Conservation (phyloP, 805 yeast species). For the Alloascoidea hylecoeti region DNA sequence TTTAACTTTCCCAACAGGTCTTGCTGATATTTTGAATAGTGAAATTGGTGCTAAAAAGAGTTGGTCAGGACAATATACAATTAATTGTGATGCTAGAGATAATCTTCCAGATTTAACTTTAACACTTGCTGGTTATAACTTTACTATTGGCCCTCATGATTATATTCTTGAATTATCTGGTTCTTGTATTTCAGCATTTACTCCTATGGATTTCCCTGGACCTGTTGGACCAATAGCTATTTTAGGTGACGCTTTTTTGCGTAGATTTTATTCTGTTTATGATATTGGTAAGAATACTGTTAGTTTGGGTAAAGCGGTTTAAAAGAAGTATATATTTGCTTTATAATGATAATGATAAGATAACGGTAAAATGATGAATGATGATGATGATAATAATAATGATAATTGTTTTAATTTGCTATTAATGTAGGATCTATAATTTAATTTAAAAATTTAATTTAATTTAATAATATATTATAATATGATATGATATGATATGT, state of each 20-base stretch:
- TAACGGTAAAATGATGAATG: too few species aligned
- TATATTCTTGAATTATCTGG: slow-evolving; percentile 92
- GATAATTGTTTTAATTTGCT: too few species aligned
- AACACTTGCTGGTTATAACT: slow-evolving; percentile 80
- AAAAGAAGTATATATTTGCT: too few species aligned
- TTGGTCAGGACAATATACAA: slow-evolving; percentile 94
- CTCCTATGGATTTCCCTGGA: slow-evolving; percentile 94
- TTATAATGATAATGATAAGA: too few species aligned
- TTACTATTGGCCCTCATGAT: slow-evolving; percentile 79
- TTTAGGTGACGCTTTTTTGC: slow-evolving; percentile 96
- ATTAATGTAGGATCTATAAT: too few species aligned
- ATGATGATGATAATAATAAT: too few species aligned
- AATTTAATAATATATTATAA: too few species aligned
- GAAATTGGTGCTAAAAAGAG: slow-evolving; percentile 96
- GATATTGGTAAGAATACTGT: slow-evolving; percentile 86
- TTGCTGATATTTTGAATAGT: slow-evolving; percentile 90
- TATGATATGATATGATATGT: too few species aligned
- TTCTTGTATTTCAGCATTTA: slow-evolving; percentile 90
- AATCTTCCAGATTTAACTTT: slow-evolving; percentile 84
- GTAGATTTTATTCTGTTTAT: slow-evolving; percentile 88
- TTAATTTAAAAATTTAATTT: too few species aligned
- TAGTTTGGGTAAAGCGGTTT: slow-evolving; percentile 76
- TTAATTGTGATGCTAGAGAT: slow-evolving; percentile 82
- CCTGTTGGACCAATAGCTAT: slow-evolving; percentile 96
- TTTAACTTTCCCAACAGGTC: slow-evolving; percentile 85